These are phyloP conservation scores for Phytophthora idaei DNA, from an alignment of 352 stramenopile genomes.

Conservation along the genomic window DNA sequence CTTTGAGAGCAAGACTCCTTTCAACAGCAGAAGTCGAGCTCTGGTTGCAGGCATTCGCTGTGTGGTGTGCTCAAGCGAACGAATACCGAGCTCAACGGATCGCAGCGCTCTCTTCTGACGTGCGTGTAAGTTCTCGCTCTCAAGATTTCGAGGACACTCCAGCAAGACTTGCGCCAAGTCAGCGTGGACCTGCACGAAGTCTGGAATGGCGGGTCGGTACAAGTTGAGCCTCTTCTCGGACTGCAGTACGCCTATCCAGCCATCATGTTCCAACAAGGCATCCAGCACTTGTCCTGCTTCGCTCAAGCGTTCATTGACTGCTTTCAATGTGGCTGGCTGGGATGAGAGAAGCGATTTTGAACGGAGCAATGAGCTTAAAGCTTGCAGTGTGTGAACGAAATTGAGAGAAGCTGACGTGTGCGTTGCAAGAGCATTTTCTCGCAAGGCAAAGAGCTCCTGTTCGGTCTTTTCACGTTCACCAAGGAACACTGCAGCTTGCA, in stretches of 20 bases:
- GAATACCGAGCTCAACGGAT: conserved; percentile 46
- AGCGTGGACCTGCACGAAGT: conserved; percentile 57
- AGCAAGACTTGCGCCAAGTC: conserved; percentile 60
- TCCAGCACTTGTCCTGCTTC: conserved; percentile 57
- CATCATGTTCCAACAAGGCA: conserved; percentile 49
- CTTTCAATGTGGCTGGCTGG: conserved; percentile 11
- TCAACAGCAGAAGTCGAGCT: conserved; percentile 59
- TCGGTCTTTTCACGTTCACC: conserved; percentile 40
- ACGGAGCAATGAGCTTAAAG: conserved; percentile 42
- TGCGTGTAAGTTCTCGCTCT: conserved; percentile 21
- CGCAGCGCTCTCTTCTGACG: conserved; percentile 33
- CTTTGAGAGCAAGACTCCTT: conserved; percentile 62
- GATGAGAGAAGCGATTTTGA: conserved; percentile 36
- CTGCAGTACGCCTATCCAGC: conserved; percentile 60
- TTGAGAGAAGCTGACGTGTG: conserved; percentile 34
- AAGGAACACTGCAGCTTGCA: conserved; percentile 46
- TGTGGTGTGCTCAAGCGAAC: conserved; percentile 47
- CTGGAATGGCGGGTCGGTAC: conserved; percentile 54
- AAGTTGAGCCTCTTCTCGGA: conserved; percentile 51
- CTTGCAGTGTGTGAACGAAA: conserved; percentile 50
- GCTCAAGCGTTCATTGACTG: conserved; percentile 25
- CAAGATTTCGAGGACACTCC: conserved; percentile 35
- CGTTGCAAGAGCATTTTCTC: conserved; percentile 22
- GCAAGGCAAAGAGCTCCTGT: conserved; percentile 31
- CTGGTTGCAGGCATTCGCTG: conserved; percentile 45